Base-by-base conservation (phyloP, 2,329 filamentous ascomycete species). In the Claviceps citrina region DNA sequence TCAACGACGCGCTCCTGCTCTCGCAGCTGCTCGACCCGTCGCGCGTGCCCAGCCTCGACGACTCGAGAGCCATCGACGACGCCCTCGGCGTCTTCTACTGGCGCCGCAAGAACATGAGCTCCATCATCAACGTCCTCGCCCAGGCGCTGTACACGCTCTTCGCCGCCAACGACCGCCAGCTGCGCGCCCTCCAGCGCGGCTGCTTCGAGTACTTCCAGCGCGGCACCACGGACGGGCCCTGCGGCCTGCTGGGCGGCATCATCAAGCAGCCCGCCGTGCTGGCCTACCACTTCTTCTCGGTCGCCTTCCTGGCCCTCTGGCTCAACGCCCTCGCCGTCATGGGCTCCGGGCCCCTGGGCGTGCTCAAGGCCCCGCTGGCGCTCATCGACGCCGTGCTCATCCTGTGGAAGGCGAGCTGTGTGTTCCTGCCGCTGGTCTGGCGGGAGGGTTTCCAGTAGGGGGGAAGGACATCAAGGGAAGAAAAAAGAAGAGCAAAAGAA, bases 51-150 rank as follows among this genome's bases (percentile, higher is more conserved):
- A 65, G 71, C 46, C 71, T 98, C 3, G 71, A 71, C 43, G 73
- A 94, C 60, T 71, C 73, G 3, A 58, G 60, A 2, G 69, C 73
- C 30, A 76, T 98, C 5, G 62, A 78, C 40, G 61, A 63, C 38
- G 81, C 81, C 49, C 76, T 96, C 66, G 63, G 68, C 10, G 59
- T 67, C 13, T 91, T 96, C 64, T 86, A 96, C 69, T 93, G 84
- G 84, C 68, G 69, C 49, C 76, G 91, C 53, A 96, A 96, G 66
- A 66, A 69, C 47, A 68, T 86, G 37, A 84, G 84, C 0, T 77
- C 77, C 39, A 87, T 94, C 50, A 91, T 98, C 69, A 98, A 98
- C 61, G 93, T 96, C 50, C 77, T 98, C n/a, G 89, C 91, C 1
- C 84, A 91, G 67, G 87, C 91, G 0, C 71, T 98, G 1, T 98